Percentiles rank a stretch among this genome's conserved stretches.
phyloP scores from a whole-genome alignment of 306 rosid genomes.

The Quercus variabilis region DNA sequence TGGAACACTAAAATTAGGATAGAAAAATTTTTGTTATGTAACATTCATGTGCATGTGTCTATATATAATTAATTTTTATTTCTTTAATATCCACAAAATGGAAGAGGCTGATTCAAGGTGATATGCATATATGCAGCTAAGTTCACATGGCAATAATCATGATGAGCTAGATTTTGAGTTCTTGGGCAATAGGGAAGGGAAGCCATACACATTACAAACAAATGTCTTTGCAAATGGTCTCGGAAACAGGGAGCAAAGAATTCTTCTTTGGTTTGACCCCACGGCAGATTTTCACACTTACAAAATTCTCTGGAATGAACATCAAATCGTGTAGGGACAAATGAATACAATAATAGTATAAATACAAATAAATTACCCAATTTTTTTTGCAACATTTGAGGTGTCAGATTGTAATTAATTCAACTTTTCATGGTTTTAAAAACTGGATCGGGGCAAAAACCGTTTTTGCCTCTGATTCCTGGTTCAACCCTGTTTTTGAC shows the following conservation, averaged over 20 bases:
- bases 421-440: too few species aligned
- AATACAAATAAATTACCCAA: too few species aligned
- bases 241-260: slow-evolving; percentile 51
- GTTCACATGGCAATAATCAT: slow-evolving; percentile 24
- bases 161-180: slow-evolving; percentile 69
- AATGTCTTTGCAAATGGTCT: slow-evolving; percentile 46
- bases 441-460: fast-evolving
- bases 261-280: slow-evolving; percentile 64
- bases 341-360: too few species aligned
- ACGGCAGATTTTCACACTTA: slow-evolving; percentile 37
- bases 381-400: too few species aligned
- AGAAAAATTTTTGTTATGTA: too few species aligned
- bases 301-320: slow-evolving; percentile 51
- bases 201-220: slow-evolving; percentile 44
- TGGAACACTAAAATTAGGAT: too few species aligned
- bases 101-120: neutral
- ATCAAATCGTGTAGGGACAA: slow-evolving; percentile 55
- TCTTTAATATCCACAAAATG: too few species aligned
- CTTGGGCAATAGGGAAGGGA: slow-evolving; percentile 50
- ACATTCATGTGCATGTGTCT: too few species aligned
- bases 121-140: slow-evolving; percentile 22
- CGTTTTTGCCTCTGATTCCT: too few species aligned
- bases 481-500: too few species aligned
- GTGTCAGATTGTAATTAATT: too few species aligned
- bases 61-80: too few species aligned